Percentiles rank a stretch among this genome's conserved stretches.
Evolutionary conservation across 2,329 filamentous ascomycete species (phyloP).

Genomic region (Cadophora sp.): DNA sequence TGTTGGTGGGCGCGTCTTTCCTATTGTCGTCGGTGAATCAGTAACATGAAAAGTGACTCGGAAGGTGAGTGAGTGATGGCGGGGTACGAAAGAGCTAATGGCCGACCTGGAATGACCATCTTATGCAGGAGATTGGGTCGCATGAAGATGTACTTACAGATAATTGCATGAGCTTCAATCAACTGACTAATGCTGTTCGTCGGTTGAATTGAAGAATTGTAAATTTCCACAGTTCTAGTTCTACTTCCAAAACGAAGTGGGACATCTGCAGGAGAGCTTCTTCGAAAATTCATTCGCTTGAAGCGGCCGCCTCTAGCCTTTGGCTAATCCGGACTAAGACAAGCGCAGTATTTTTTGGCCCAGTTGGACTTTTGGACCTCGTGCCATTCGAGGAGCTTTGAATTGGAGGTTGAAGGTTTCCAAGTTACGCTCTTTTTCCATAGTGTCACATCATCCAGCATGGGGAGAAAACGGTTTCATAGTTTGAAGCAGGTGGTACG

Average conservation of each 20-base stretch:
- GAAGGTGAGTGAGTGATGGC: constrained; percentile 31
- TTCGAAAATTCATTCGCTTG: constrained; percentile 12
- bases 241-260: constrained; percentile 5
- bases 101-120: no score
- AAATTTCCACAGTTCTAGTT: not conserved
- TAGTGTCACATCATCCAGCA: constrained; percentile 21
- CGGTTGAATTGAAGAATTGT: constrained; percentile 2
- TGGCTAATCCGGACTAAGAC: not conserved
- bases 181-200: not conserved
- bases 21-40: constrained; percentile 25
- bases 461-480: constrained; percentile 68
- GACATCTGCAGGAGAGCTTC: not conserved
- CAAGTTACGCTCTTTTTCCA: not conserved
- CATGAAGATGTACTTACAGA: constrained; percentile 8
- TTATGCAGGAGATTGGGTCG: not conserved
- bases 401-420: not conserved
- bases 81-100: constrained; percentile 37
- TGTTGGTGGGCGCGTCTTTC: constrained; percentile 7
- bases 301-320: not conserved
- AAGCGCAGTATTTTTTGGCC: not conserved
- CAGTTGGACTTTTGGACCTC: not conserved
- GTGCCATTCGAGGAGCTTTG: not conserved
- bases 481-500: constrained; percentile 70
- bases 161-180: not conserved
- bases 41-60: constrained; percentile 27